A percentile compares a stretch with the other conserved stretches of the same genome.
Evolutionary conservation across 2,329 filamentous ascomycete genomes (phyloP).

Genomic region (Colletotrichum falcatum): DNA sequence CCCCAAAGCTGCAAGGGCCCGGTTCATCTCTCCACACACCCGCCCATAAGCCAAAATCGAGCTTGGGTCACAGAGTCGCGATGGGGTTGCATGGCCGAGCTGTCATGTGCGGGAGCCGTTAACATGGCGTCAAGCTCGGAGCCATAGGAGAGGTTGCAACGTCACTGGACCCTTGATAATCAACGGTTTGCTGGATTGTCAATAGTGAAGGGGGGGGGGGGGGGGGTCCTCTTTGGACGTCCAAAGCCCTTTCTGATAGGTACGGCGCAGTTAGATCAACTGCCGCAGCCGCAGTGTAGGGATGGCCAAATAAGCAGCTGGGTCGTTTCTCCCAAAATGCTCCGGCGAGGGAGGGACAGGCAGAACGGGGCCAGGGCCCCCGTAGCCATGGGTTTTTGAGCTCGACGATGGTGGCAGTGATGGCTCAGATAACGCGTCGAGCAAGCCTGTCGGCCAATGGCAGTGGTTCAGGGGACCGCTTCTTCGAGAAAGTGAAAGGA

Average conservation of each 20-base stretch:
- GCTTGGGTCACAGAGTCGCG: slow-evolving; percentile 25
- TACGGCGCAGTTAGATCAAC: not conserved
- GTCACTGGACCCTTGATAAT: slow-evolving; percentile 3
- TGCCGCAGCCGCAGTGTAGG: not conserved
- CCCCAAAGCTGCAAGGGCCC: slow-evolving; percentile 13
- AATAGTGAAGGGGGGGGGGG: not conserved
- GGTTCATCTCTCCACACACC: slow-evolving; percentile 21
- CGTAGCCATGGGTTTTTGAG: slow-evolving; percentile 21
- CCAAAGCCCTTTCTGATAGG: not conserved
- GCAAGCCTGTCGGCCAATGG: slow-evolving; percentile 11
- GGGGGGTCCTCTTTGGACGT: not conserved
- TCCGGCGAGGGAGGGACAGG: slow-evolving; percentile 4
- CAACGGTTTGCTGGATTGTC: not conserved
- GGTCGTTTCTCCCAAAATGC: not conserved
- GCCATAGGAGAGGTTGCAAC: not conserved
- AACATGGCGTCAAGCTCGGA: slow-evolving; percentile 1
- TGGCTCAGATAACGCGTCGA: slow-evolving; percentile 8
- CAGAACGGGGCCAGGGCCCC: slow-evolving; percentile 11
- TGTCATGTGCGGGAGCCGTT: slow-evolving; percentile 10
- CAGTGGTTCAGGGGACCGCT: not conserved
- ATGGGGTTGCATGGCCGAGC: slow-evolving; percentile 24
- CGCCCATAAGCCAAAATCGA: slow-evolving; percentile 26
- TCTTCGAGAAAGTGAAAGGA: slow-evolving; percentile 6
- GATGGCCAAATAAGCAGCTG: slow-evolving; percentile 22
- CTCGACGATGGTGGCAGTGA: slow-evolving; percentile 33